Conservation (phyloP, 1,284 basidiomycete genomes). For the Moesziomyces globuligerus region DNA sequence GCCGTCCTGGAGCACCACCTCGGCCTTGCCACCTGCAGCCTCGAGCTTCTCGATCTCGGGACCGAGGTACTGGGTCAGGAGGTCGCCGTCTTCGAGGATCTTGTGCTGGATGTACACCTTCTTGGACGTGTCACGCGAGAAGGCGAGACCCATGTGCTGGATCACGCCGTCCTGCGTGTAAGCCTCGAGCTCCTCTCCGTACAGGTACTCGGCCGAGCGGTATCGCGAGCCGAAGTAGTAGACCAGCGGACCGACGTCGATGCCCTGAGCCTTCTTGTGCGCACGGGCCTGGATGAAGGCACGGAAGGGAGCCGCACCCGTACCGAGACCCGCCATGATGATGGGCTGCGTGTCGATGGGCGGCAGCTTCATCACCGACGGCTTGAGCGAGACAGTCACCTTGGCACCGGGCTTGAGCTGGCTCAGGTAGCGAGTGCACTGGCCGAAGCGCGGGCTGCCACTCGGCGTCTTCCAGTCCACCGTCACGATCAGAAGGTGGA, state of each 20-base stretch:
- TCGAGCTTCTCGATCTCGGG: slow-evolving; percentile 72
- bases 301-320: slow-evolving; percentile 97
- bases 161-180: slow-evolving; percentile 83
- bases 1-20: slow-evolving; percentile 71
- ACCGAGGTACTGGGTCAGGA: slow-evolving; percentile 73
- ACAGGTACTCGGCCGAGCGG: slow-evolving; percentile 92
- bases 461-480: slow-evolving; percentile 90
- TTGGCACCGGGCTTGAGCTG: slow-evolving; percentile 85
- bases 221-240: slow-evolving; percentile 99
- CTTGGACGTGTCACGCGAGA: slow-evolving; percentile 88
- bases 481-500: slow-evolving; percentile 93
- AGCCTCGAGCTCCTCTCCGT: slow-evolving; percentile 82
- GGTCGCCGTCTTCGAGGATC: slow-evolving; percentile 88
- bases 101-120: slow-evolving; percentile 99
- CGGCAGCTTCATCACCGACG: slow-evolving; percentile 98
- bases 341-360: slow-evolving; percentile 85
- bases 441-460: slow-evolving; percentile 84
- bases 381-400: slow-evolving; percentile 97
- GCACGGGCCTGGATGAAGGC: slow-evolving; percentile 97
- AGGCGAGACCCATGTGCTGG: slow-evolving; percentile 89
- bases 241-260: slow-evolving; percentile 86
- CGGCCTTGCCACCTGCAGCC: slow-evolving; percentile 65
- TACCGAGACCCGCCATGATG: slow-evolving; percentile 98
- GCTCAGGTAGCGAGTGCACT: slow-evolving; percentile 95
- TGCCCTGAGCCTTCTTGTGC: slow-evolving; percentile 78